Base-by-base conservation (phyloP, 257 asterid genomes). In the Verbascum thapsus region DNA sequence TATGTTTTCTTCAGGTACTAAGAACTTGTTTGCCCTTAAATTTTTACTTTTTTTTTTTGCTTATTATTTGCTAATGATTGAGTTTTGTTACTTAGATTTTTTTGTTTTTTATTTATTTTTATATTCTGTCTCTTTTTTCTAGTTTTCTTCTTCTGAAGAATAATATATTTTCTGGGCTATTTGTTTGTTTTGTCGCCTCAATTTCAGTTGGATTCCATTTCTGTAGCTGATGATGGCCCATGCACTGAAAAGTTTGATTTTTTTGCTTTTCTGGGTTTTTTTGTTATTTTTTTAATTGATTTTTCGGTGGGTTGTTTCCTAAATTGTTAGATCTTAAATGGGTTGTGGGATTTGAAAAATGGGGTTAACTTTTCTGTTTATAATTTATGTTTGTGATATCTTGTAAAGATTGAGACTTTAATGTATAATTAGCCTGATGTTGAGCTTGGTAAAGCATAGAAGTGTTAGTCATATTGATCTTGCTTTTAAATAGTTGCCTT, bases 1-100 rank as follows among this genome's bases (percentile, higher is more conserved):
- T 56, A 43, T 56, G 67, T 54, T 61, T 57, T 48, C 65, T 61
- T 38, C 76, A 70, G 80, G 80, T 75, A 66, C 7, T 65, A 69
- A 39, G n/a, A 19, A 16, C 47, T 48, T 39, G 45, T 1, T 66
- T 45, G 34, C n/a, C 22, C n/a, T 15, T 32, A 23, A 30, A 39
- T 53, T 30, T 43, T 34, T 43, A 8, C 23, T 26, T 10, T 53
- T 30, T 43, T 34, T 43, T 4, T 38, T 26, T 10, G 60, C 30
- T 58, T n/a, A 60, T 69, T 60, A 60, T 70, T 26, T 52, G 53
- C 38, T 23, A 63, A 61, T 76, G 55, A 76, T 72, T 51, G 66
- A 35, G 47, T 49, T 9, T 17, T 45, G 45, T 56, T n/a, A 55
- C 56, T 66, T 48, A 26, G 40, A n/a, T 10, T 49, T 18, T 58